Conservation (phyloP, 2,329 filamentous ascomycete species). For the Arthrobotrys megalospora region DNA sequence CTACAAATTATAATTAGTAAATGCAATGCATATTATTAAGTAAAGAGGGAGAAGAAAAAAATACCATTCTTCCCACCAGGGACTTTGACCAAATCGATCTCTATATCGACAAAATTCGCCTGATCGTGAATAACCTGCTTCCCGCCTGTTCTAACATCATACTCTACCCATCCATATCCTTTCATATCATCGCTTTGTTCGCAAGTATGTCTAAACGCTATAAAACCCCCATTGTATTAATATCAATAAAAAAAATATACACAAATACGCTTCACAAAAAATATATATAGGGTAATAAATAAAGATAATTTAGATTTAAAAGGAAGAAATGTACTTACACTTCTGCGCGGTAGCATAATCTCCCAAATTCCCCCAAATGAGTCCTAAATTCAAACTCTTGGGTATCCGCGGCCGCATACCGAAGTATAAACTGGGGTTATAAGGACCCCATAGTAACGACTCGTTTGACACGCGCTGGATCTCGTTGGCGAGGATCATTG, state of each 20-base stretch:
- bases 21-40: constrained; percentile 4
- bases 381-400: constrained; percentile 82
- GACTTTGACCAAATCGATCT: constrained; percentile 93
- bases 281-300: not conserved
- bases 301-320: not conserved
- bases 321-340: constrained; percentile 72
- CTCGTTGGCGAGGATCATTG: constrained; percentile 43
- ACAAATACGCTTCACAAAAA: not conserved
- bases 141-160: constrained; percentile 89
- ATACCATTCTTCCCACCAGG: constrained; percentile 83
- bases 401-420: constrained; percentile 86
- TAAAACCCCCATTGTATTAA: no score
- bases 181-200: constrained; percentile 95
- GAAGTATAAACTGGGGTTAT: constrained; percentile 94
- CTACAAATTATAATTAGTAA: constrained; percentile 26
- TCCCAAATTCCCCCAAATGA: constrained; percentile 92
- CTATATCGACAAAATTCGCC: constrained; percentile 89
- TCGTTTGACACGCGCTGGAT: constrained; percentile 73
- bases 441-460: constrained; percentile 94
- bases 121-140: constrained; percentile 91
- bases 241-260: no score
- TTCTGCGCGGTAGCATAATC: constrained; percentile 81
- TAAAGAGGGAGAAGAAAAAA: not conserved
- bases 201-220: constrained; percentile 94
- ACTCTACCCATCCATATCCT: constrained; percentile 98